Evolutionary conservation across 495 filamentous ascomycete genomes (phyloP).

Genomic region (Neurospora sp.): DNA sequence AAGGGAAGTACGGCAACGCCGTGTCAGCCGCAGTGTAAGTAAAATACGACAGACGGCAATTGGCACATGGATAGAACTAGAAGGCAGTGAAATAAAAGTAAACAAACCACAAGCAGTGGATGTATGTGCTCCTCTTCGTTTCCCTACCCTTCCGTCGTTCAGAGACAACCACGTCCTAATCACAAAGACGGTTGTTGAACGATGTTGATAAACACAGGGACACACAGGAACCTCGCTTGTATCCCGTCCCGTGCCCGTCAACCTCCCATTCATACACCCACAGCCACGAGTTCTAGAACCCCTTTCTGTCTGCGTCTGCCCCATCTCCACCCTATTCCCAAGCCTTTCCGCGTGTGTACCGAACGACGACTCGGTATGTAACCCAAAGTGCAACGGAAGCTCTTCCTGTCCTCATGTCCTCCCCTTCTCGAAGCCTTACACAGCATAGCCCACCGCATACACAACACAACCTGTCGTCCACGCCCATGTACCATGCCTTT

Average conservation of each 20-base stretch:
- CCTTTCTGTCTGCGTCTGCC: neutral
- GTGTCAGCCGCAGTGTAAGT: neutral
- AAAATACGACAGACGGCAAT: neutral
- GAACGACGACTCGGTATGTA: neutral
- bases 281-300: neutral
- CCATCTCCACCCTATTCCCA: neutral
- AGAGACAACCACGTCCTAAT: neutral
- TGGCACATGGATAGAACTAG: neutral
- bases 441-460: neutral
- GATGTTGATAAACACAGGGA: neutral
- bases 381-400: neutral
- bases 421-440: neutral
- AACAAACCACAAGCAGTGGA: neutral
- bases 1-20: neutral
- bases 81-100: neutral
- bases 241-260: neutral
- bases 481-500: neutral
- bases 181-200: neutral
- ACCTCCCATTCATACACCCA: neutral
- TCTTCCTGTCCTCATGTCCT: neutral
- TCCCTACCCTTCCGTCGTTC: neutral
- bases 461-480: neutral
- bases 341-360: neutral
- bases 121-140: neutral
- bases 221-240: neutral